Evolutionary conservation across 768 basidiomycete species (phyloP), one percentile per base, ranked within the genome.

Genomic region (Pleurotus djamor): DNA sequence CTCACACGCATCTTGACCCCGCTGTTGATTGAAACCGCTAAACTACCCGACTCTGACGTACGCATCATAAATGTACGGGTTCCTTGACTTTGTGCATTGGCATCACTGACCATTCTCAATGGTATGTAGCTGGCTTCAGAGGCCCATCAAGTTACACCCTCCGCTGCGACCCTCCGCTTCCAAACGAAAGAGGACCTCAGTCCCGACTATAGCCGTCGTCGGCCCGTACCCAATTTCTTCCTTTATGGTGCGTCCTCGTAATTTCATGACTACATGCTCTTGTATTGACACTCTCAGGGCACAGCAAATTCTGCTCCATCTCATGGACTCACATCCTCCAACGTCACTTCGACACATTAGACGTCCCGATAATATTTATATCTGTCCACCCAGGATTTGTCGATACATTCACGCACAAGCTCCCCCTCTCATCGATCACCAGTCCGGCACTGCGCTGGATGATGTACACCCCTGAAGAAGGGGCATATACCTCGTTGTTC

Each of bases 1-100:
- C 78, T 88, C 61, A 87, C 84, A 7, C 69, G 75, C 17, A 74
- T 78, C 3, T 74, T 88, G 5, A 73, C 86, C 38, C 83, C 86
- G 2, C 66, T 86, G 2, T 65, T 88, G 49, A 71, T 70, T 43
- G 68, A 72, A 55, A 88, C 88, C 0, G 80, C 84, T 0, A 62
- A 73, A 14, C 68, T 77, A 48, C 69, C 76, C 0, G 71, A 71
- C 21, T 76, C 83, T 0, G 88, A 89, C 60, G 86, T 87, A 49
- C 81, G 87, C 14, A 75, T 89, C 12, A 75, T 88, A 8, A 79
- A 82, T 57, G 86, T 87, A 43, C 3, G 57, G 36, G 6, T 33
- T 44, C 33, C n/a, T 10, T 13, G 32, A n/a, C 21, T 7, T 17
- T 2, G 14, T 10, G n/a, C 16, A n/a, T 38, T 16, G 14, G 4